Percentiles rank a stretch among this genome's conserved stretches.
Evolutionary conservation across 352 stramenopile genomes (phyloP).

Genomic region (Phytophthora pseudosyringae): DNA sequence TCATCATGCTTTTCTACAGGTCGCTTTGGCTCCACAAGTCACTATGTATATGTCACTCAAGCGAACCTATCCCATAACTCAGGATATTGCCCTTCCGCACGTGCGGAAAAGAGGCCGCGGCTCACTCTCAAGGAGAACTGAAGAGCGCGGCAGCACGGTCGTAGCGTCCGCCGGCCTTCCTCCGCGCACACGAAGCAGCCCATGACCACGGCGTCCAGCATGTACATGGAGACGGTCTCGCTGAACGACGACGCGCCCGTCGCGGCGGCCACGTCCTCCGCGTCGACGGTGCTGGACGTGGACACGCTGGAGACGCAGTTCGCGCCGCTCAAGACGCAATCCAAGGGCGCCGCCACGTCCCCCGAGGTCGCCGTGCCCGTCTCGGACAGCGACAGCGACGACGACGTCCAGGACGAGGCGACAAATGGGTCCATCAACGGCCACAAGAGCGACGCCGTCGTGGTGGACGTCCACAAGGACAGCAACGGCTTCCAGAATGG

Average conservation of each 20-base stretch:
- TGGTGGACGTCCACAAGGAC: constrained; percentile 23
- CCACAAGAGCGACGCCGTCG: constrained; percentile 13
- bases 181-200: constrained; percentile 20
- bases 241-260: constrained; percentile 65
- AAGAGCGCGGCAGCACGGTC: constrained; percentile 13
- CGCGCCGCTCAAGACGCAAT: constrained; percentile 29
- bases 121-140: constrained; percentile 25
- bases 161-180: constrained; percentile 4
- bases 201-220: constrained; percentile 35
- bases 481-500: constrained; percentile 16
- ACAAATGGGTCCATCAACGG: background rate
- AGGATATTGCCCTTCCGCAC: constrained; percentile 15
- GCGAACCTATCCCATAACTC: constrained; percentile 10
- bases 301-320: constrained; percentile 63
- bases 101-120: constrained; percentile 25
- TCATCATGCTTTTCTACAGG: constrained; percentile 5
- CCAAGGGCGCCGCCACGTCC: constrained; percentile 30
- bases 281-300: constrained; percentile 41
- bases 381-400: constrained; percentile 37
- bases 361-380: constrained; percentile 20
- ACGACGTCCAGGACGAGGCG: constrained; percentile 20
- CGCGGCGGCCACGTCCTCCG: constrained; percentile 1
- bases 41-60: constrained; percentile 20
- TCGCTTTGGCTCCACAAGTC: background rate
- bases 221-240: constrained; percentile 79